A percentile compares a stretch with the other conserved stretches of the same genome.
phyloP scores from a whole-genome alignment of 1,284 basidiomycete genomes.

The Cutaneotrichosporon dermatis region DNA sequence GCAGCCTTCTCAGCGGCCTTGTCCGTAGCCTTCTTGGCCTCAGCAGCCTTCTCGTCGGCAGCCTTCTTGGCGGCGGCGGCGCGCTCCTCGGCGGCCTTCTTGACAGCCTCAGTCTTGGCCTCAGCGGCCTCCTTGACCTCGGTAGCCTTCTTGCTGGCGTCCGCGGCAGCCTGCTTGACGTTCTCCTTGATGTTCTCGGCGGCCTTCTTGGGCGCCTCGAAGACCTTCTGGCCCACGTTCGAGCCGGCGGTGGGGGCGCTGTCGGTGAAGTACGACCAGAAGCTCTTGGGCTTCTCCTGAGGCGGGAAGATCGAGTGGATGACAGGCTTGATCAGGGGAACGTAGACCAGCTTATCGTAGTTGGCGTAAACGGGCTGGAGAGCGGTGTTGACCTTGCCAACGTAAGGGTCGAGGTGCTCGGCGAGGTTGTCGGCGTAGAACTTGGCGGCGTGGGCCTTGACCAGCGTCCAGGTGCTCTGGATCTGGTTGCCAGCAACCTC shows the following conservation, averaged over 20 bases:
- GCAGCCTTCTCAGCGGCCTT: background rate
- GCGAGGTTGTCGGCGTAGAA: constrained; percentile 33
- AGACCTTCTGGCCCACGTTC: constrained; percentile 9
- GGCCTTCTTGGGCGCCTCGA: background rate
- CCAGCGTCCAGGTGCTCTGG: constrained; percentile 10
- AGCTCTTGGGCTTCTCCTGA: constrained; percentile 27
- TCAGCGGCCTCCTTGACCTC: constrained; percentile 3
- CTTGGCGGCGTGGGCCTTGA: constrained; percentile 22
- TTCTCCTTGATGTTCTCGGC: constrained; percentile 7
- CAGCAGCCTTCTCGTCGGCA: constrained; percentile 1
- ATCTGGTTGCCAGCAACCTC: constrained; percentile 13
- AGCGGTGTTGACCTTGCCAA: constrained; percentile 19
- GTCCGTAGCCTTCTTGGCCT: constrained; percentile 9
- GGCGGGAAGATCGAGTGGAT: constrained; percentile 29
- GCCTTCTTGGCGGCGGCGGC: background rate
- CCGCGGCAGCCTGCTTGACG: constrained; percentile 3
- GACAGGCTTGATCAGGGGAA: constrained; percentile 37
- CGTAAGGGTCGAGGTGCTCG: constrained; percentile 31
- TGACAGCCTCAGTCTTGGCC: constrained; percentile 1
- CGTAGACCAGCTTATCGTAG: constrained; percentile 24
- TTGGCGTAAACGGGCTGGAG: constrained; percentile 18
- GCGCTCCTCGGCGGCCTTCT: background rate
- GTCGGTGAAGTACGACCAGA: constrained; percentile 39
- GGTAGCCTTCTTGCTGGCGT: constrained; percentile 15
- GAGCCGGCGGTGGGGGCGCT: constrained; percentile 23